Base-by-base conservation (phyloP, 495 filamentous ascomycete genomes). In the Tetracladium setigerum region DNA sequence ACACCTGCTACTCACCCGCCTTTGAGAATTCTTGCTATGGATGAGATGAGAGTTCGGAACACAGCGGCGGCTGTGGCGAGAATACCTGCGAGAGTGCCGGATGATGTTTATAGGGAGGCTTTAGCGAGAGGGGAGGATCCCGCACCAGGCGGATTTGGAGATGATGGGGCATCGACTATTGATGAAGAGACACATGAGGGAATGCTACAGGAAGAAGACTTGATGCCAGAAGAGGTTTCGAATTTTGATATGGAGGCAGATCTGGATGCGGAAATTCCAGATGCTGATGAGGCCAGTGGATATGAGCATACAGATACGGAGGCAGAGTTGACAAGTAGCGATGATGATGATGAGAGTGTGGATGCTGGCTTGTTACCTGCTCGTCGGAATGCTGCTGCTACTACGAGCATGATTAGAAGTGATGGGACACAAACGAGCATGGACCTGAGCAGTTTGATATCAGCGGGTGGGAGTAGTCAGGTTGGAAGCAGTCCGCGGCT, bases 281-380 rank as follows among this genome's bases (percentile, higher is more conserved):
- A 84, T 52, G 82, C 80, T 13, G 73, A 72, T 41, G 63, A 63
- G 38, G 12, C 12, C 2, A 77, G 73, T 5, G 74, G 75, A 50
- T 86, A 85, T 56, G 78, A 86, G 65, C 88, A 95, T 56, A 95
- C 88, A 16, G 88, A 95, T 65, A 88, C 86, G 6, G 87, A 91
- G 53, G 76, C 73, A n/a, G 79, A 82, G 46, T 63, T 85, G 16
- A 67, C 56, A 35, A 71, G 65, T 46, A 64, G 53, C 19, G 64
- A 68, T 10, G 63, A 66, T 7, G 76, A 75, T 7, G 46, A 54
- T 39, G 47, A 54, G 18, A 59, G 57, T 36, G 22, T 47, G 30
- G 44, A 59, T 50, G 40, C 39, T 24, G 57, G 38, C 4, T 35
- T 18, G 4, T 38, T 57, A 19, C 37, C 30, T 12, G 22, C 22